These are phyloP conservation scores for Metschnikowia chrysomelidarum DNA, from an alignment of 805 yeast genomes.

Conservation along the genomic window DNA sequence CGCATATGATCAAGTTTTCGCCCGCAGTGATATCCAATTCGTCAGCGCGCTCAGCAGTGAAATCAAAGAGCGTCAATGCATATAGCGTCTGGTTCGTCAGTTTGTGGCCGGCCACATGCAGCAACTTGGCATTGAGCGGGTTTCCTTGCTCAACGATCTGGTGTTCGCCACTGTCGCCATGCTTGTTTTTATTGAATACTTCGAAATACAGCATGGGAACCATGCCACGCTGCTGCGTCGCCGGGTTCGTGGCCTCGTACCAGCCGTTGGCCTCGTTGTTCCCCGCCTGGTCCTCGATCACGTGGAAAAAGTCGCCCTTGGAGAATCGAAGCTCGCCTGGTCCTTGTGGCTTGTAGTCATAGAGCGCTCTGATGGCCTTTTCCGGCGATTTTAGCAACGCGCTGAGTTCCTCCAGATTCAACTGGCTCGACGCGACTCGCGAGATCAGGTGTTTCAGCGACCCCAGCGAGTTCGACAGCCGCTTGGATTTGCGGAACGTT, in stretches of 20 bases:
- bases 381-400: constrained; percentile 55
- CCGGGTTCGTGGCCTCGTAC: constrained; percentile 89
- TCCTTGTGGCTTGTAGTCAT: constrained; percentile 73
- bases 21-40: constrained; percentile 84
- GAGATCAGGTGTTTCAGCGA: constrained; percentile 35
- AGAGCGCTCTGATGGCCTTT: constrained; percentile 79
- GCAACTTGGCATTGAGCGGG: constrained; percentile 22
- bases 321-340: constrained; percentile 76
- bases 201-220: constrained; percentile 88
- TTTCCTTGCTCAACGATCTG: constrained; percentile 19
- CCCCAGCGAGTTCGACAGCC: constrained; percentile 31
- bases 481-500: constrained; percentile 41
- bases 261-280: constrained; percentile 50
- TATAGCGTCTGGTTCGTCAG: constrained; percentile 54
- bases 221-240: constrained; percentile 71
- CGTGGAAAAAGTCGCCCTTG: constrained; percentile 88
- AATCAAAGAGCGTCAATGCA: constrained; percentile 84
- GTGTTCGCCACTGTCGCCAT: constrained; percentile 18
- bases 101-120: constrained; percentile 14
- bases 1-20: constrained; percentile 88
- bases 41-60: constrained; percentile 78
- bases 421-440: constrained; percentile 23
- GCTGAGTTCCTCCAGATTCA: constrained; percentile 18
- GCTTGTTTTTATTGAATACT: constrained; percentile 60
- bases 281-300: constrained; percentile 33